Conservation (phyloP, 2,329 filamentous ascomycete genomes). For the Magnaporthiopsis poae region DNA sequence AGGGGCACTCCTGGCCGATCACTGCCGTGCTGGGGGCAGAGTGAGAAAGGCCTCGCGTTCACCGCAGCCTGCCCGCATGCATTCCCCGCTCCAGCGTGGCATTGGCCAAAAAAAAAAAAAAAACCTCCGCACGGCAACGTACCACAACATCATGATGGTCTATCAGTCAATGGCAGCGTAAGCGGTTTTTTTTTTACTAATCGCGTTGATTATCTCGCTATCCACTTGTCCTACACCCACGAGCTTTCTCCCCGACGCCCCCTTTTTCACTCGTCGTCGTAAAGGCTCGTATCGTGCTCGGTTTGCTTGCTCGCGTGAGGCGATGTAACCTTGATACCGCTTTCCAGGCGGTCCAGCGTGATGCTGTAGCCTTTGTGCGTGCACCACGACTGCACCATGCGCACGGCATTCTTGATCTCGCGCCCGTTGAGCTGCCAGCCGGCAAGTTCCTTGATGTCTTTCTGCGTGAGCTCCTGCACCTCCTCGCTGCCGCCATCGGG, state of each 20-base stretch:
- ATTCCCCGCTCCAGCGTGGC: neutral
- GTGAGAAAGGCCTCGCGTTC: neutral
- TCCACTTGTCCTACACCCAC: neutral
- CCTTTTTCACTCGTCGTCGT: slow-evolving; percentile 11
- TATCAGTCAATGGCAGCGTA: too few relatives aligned
- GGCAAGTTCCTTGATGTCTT: slow-evolving; percentile 28
- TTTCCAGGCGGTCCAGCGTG: slow-evolving; percentile 32
- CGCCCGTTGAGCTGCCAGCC: slow-evolving; percentile 34
- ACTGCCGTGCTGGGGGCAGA: too few relatives aligned
- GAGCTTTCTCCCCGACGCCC: neutral
- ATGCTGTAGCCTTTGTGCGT: slow-evolving; percentile 32
- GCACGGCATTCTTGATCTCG: slow-evolving; percentile 38
- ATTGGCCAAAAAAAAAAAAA: neutral
- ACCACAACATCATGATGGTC: neutral
- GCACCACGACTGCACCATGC: slow-evolving; percentile 37
- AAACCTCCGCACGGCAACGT: neutral
- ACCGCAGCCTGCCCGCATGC: neutral
- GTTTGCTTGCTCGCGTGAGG: slow-evolving; percentile 28
- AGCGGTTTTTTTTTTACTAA: neutral
- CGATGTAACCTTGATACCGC: slow-evolving; percentile 35
- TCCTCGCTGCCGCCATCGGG: slow-evolving; percentile 7
- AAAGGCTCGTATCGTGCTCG: slow-evolving; percentile 13
- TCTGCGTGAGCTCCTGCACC: slow-evolving; percentile 18
- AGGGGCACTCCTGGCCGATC: too few relatives aligned
- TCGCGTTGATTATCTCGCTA: neutral